Evolutionary conservation across 2,329 filamentous ascomycete genomes (phyloP).

Genomic region (Aureobasidium sp.): DNA sequence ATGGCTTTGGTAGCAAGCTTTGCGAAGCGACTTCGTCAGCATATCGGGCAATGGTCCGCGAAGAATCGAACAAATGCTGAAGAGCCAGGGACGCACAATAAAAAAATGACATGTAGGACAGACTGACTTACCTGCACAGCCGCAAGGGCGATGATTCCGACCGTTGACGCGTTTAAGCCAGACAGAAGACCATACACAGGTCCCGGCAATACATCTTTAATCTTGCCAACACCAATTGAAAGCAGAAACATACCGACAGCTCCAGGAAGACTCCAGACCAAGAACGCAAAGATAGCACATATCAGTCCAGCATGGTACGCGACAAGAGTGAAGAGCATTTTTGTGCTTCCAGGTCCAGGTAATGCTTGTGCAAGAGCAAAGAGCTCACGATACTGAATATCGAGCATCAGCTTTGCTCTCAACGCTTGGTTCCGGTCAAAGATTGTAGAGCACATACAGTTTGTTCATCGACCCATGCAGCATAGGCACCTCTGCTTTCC

Average conservation of each 20-base stretch:
- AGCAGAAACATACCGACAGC: constrained; percentile 64
- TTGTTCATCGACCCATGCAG: constrained; percentile 60
- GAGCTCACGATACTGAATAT: constrained; percentile 58
- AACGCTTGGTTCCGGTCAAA: neutral
- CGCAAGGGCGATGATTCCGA: constrained; percentile 64
- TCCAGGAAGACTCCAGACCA: constrained; percentile 63
- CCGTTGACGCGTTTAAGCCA: constrained; percentile 64
- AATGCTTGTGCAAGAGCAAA: constrained; percentile 63
- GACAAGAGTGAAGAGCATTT: constrained; percentile 63
- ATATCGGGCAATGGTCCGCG: no score
- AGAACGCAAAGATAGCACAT: constrained; percentile 52
- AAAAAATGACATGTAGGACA: no score
- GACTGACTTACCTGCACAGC: constrained; percentile 42
- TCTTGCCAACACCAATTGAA: constrained; percentile 55
- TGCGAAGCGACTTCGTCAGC: neutral
- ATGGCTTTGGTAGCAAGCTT: constrained; percentile 58
- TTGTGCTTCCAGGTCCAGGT: constrained; percentile 61
- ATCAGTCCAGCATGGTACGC: constrained; percentile 55
- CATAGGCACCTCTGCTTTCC: constrained; percentile 35
- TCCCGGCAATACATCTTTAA: constrained; percentile 51
- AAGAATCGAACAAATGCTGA: neutral
- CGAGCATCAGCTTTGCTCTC: neutral
- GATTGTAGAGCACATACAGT: constrained; percentile 39
- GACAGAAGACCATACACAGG: constrained; percentile 63
- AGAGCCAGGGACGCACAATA: no score